Base-by-base conservation (phyloP, 768 basidiomycete genomes). In the Vishniacozyma victoriae region DNA sequence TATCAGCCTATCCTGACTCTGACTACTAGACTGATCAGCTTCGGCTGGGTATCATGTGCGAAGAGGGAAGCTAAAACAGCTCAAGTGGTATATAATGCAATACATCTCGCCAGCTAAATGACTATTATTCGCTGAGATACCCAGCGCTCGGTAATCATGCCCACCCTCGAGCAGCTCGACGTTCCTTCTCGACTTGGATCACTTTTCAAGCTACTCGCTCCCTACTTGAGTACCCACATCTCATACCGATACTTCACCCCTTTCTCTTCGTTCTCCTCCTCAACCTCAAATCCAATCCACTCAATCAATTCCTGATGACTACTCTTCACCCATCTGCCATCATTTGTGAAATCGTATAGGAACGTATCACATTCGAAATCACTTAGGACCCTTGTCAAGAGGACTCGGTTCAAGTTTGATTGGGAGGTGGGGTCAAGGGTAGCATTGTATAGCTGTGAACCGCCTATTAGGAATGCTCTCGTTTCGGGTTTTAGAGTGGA, bases 171-270 rank as follows among this genome's bases (percentile, higher is more conserved):
- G n/a, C n/a, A n/a, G n/a, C n/a, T n/a, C n/a, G n/a, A n/a, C n/a
- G n/a, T n/a, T n/a, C n/a, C n/a, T n/a, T n/a, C n/a, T n/a, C n/a
- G n/a, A n/a, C n/a, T n/a, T n/a, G n/a, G n/a, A n/a, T n/a, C n/a
- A n/a, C n/a, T n/a, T n/a, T n/a, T n/a, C n/a, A n/a, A n/a, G n/a
- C n/a, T n/a, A n/a, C n/a, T n/a, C n/a, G n/a, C n/a, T n/a, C 37
- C 37, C 14, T 20, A 38, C 13, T 23, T 33, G 35, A 51, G 22
- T 2, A 81, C 77, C 93, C 93, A 99, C 90, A 99, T 90, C 76
- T 99, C 87, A 72, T 84, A 95, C 74, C 87, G 86, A 70, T 92
- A 99, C 57, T 78, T 76, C 37, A 88, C 76, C 9, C 83, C 87
- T 46, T 85, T 85, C 72, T 95, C 90, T 68, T 82, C 80, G 70